These are phyloP conservation scores for Zelonia costaricensis DNA, from an alignment of 208 protist genomes.

Conservation along the genomic window DNA sequence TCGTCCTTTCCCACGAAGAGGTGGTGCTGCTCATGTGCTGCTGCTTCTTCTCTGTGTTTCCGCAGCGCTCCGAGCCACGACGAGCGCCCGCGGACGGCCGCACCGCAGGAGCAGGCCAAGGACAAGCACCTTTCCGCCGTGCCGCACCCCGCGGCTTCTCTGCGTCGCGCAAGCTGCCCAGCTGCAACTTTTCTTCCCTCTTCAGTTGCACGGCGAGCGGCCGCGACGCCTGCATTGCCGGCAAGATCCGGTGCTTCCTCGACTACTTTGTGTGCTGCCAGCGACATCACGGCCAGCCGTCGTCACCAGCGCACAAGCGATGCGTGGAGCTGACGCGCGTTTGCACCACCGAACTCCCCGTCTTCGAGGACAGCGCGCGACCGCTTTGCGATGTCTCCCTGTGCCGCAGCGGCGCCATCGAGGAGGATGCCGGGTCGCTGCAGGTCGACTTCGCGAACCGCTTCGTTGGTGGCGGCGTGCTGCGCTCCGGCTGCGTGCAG, in stretches of 20 bases:
- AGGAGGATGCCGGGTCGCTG: conserved; percentile 48
- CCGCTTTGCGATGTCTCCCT: conserved; percentile 33
- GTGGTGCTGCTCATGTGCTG: conserved; percentile 44
- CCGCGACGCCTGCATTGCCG: conserved; percentile 29
- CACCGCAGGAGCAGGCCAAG: too few species aligned
- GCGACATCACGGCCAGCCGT: conserved; percentile 3
- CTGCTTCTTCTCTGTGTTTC: conserved; percentile 74
- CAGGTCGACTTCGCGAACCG: conserved; percentile 93
- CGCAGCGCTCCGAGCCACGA: conserved; percentile 36
- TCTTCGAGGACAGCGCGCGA: conserved; percentile 32
- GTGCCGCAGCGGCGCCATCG: conserved; percentile 43
- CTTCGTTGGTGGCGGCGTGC: conserved; percentile 79
- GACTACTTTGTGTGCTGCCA: conserved; percentile 56
- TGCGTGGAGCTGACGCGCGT: conserved; percentile 45
- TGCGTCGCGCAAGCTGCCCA: conserved; percentile 30
- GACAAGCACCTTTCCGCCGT: too few species aligned
- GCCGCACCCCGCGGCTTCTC: too few species aligned
- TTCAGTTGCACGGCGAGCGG: conserved; percentile 22
- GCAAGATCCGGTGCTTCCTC: conserved; percentile 63
- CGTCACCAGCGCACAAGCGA: conserved; percentile 9
- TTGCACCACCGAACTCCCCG: conserved; percentile 35
- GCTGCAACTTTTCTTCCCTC: conserved; percentile 58
- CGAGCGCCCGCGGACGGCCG: too few species aligned
- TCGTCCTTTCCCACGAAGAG: conserved; percentile 41
- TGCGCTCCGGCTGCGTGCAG: conserved; percentile 84